Base-by-base conservation (phyloP, 805 yeast species). In the Saccharomycopsis capsularis region DNA sequence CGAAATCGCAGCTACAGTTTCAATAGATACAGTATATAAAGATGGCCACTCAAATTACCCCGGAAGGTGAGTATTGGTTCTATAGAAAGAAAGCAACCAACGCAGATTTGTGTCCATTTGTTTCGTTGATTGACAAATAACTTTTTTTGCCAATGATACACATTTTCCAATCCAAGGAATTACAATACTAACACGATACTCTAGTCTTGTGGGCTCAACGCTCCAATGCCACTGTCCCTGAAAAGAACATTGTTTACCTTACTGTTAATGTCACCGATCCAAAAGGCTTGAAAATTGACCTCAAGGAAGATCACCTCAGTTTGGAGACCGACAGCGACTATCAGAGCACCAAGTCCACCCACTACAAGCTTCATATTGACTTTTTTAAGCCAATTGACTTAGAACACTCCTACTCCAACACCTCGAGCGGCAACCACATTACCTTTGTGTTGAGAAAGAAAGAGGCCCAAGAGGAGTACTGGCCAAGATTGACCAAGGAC, bases 201-300 rank as follows among this genome's bases (percentile, higher is more conserved):
- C 2, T 67, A 71, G 91, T 87, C 37, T 72, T 81, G 63, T 91
- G 99, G 99, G 98, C 99, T 11, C 99, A 91, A 73, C 86, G 99
- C 68, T 88, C 96, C 48, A 80, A 74, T 61, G 82, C 73, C n/a
- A 66, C 73, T 3, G 95, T 82, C 35, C 75, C 77, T 9, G 71
- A 76, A 27, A 90, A 86, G 67, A 91, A 91, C 66, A 61, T 88
- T 34, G 58, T 93, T 19, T 84, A 74, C 64, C 66, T 91, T 50
- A 89, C 95, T 0, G 75, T 91, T 47, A 74, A 76, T 52, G 79
- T 86, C 25, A 74, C 81, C 22, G 95, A 90, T 63, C 78, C 90
- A 24, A 73, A 68, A 43, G 68, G 78, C 48, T 76, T 82, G 39
- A 73, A 78, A 52, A 69, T 88, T 50, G 78, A 80, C 46, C 70